Conservation (phyloP, 768 basidiomycete genomes). For the Leccinellum albellum region DNA sequence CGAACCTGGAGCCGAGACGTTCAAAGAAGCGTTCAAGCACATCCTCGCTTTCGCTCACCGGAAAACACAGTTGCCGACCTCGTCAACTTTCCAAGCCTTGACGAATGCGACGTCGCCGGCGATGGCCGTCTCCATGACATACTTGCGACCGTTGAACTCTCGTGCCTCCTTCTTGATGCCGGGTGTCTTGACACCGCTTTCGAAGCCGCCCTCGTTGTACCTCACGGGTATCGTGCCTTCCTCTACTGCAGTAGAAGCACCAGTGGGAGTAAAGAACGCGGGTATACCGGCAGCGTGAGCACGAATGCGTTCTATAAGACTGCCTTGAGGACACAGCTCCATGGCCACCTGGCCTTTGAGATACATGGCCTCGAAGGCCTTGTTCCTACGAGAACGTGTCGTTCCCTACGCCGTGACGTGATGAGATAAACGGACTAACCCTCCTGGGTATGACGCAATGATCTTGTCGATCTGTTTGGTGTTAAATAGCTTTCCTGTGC, state of each 20-base stretch:
- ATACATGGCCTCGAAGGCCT: slow-evolving; percentile 79
- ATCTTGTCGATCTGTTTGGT: slow-evolving; percentile 76
- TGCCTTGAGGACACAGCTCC: slow-evolving; percentile 90
- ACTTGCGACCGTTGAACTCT: slow-evolving; percentile 75
- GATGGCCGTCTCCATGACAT: slow-evolving; percentile 78
- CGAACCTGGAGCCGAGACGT: slow-evolving; percentile 48
- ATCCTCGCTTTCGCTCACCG: slow-evolving; percentile 42
- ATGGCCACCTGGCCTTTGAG: slow-evolving; percentile 77
- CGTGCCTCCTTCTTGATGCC: slow-evolving; percentile 76
- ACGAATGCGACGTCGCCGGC: slow-evolving; percentile 82
- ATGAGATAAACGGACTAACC: slow-evolving; percentile 38
- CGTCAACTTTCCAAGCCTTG: slow-evolving; percentile 89
- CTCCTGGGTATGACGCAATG: slow-evolving; percentile 87
- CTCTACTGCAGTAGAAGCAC: slow-evolving; percentile 81
- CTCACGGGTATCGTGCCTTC: slow-evolving; percentile 73
- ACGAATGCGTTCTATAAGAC: slow-evolving; percentile 81
- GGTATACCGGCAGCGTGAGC: slow-evolving; percentile 90
- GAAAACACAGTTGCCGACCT: slow-evolving; percentile 88
- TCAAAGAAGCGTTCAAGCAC: neutral
- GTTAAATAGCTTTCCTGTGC: slow-evolving; percentile 67
- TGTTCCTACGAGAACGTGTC: slow-evolving; percentile 55
- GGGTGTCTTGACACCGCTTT: slow-evolving; percentile 62
- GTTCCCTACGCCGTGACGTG: neutral
- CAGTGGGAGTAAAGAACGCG: slow-evolving; percentile 91
- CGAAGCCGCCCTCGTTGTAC: slow-evolving; percentile 73